Evolutionary conservation across 495 filamentous ascomycete genomes (phyloP), one percentile per base, ranked within the genome.

Genomic region (Apodospora peruviana): DNA sequence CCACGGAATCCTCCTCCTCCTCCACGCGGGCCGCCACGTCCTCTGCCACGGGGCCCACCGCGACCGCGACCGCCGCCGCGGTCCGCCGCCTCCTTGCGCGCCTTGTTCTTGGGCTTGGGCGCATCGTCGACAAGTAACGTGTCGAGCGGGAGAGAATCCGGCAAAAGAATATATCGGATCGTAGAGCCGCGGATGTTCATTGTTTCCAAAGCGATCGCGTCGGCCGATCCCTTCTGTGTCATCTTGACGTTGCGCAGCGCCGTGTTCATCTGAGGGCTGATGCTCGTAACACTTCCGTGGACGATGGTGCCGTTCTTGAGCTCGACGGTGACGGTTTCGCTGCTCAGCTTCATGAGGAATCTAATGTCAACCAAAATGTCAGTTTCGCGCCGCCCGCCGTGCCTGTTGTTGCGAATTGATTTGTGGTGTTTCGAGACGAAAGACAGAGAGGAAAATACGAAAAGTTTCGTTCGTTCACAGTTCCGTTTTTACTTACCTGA

Each of bases 61-160:
- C 76, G 72, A 58, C 80, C 86, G 47, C 78, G 76, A 20, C 61
- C 56, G 40, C 82, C 80, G 52, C 82, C 78, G 14, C 83, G 73
- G 19, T 74, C 84, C 45, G 82, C 84, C 45, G 82, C 76, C 70
- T 98, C 94, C 77, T 98, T 98, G 60, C 93, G 76, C 23, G 93
- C 91, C 82, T 97, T 97, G 70, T 98, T 97, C 83, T 97, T 97
- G 42, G 93, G 91, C 74, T 98, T 98, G 25, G 91, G 89, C 45
- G 89, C 83, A 67, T 98, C 93, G 60, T 98, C 93, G 48, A 98
- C 89, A 12, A 98, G 75, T 25, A 98, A 79, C 12, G 91, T 94
- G 64, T 98, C 93, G 39, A 98, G 79, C 16, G 91, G 93, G 47
- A 98, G 78, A 40, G 85, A 91, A 70, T 98, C 93, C 24, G 93